Evolutionary conservation across 192 early-diverging fungal genomes (phyloP).

Genomic region (Backusella tuberculispora): DNA sequence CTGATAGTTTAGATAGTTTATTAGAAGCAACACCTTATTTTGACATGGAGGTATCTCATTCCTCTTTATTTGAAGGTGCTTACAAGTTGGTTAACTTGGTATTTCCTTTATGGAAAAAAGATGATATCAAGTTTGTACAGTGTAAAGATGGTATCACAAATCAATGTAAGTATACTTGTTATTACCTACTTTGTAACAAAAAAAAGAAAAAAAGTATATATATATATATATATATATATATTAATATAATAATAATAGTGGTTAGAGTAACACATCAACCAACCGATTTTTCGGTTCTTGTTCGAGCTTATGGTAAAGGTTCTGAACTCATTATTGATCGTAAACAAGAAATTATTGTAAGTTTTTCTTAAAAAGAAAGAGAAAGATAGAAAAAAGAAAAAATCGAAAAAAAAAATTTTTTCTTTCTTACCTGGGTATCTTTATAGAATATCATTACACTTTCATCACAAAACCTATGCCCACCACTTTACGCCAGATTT

Average conservation of each 20-base stretch:
- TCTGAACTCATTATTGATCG: slow-evolving; percentile 90
- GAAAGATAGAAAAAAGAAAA: too few relatives aligned
- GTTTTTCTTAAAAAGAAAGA: slow-evolving; percentile 23
- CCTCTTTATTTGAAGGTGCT: slow-evolving; percentile 68
- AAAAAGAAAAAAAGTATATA: background rate
- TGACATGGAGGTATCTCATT: slow-evolving; percentile 57
- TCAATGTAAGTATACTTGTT: slow-evolving; percentile 55
- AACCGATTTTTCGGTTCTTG: slow-evolving; percentile 65
- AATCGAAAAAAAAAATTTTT: background rate
- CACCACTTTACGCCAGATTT: slow-evolving; percentile 84
- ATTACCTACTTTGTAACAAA: background rate
- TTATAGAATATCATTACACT: slow-evolving; percentile 80
- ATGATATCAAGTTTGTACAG: slow-evolving; percentile 63
- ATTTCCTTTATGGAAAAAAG: slow-evolving; percentile 64
- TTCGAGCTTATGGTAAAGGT: slow-evolving; percentile 88
- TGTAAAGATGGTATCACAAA: slow-evolving; percentile 87
- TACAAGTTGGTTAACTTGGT: slow-evolving; percentile 51
- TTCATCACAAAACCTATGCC: slow-evolving; percentile 69
- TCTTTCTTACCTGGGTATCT: background rate
- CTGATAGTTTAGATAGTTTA: slow-evolving; percentile 1
- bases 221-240: background rate
- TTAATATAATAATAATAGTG: slow-evolving; percentile 42
- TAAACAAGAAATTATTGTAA: slow-evolving; percentile 83
- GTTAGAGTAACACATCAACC: slow-evolving; percentile 70
- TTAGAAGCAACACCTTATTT: slow-evolving; percentile 41